phyloP scores from a whole-genome alignment of 345 rosid genomes.

The Moricandia arvensis region DNA sequence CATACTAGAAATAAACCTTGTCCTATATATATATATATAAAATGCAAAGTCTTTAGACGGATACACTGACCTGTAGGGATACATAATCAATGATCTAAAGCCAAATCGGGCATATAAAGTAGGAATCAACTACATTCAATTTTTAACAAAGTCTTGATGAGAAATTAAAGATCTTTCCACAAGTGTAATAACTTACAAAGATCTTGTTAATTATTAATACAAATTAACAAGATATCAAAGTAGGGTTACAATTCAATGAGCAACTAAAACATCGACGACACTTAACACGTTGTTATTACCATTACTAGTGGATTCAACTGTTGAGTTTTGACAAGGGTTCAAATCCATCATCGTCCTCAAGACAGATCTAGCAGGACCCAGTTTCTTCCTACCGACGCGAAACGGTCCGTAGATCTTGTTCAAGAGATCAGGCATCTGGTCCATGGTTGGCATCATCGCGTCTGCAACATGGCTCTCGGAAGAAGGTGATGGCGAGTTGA shows the following conservation, averaged over 20 bases:
- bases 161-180: conserved; percentile 17
- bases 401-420: conserved; percentile 43
- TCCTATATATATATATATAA: no score
- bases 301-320: conserved; percentile 30
- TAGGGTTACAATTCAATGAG: conserved; percentile 43
- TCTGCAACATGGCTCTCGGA: background rate
- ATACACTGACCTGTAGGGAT: no score
- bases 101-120: background rate
- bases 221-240: conserved; percentile 13
- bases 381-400: conserved; percentile 51
- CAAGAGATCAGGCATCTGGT: conserved; percentile 44
- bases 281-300: conserved; percentile 30
- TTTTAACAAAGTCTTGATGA: background rate
- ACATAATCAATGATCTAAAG: background rate
- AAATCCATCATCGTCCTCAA: conserved; percentile 28
- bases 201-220: background rate
- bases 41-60: background rate
- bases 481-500: conserved; percentile 6
- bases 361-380: conserved; percentile 48
- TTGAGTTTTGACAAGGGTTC: conserved; percentile 21
- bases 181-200: conserved; percentile 18
- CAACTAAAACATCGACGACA: conserved; percentile 43
- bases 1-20: no score
- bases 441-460: conserved; percentile 12
- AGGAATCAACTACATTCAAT: background rate